Percentiles rank a stretch among this genome's conserved stretches.
These are phyloP conservation scores for Yarrowia sp. DNA, from an alignment of 805 yeast species.

Conservation along the genomic window DNA sequence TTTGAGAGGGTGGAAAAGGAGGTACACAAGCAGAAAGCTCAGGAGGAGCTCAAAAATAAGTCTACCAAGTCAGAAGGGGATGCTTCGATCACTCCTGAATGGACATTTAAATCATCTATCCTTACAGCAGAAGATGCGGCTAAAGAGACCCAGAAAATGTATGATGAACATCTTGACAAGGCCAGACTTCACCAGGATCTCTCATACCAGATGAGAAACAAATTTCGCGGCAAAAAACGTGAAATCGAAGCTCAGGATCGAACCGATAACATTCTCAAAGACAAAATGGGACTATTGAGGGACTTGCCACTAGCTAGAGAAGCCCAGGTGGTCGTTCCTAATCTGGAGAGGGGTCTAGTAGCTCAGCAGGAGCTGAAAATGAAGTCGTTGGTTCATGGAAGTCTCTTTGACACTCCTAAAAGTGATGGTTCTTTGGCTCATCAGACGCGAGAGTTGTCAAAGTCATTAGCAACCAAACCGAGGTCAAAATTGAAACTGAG, in stretches of 20 bases:
- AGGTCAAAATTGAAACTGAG: slow-evolving; percentile 3
- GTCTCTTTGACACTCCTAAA: not conserved
- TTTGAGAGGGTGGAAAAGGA: slow-evolving; percentile 10
- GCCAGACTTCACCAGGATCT: slow-evolving; percentile 17
- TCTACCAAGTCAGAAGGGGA: not conserved
- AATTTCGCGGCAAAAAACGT: slow-evolving; percentile 8
- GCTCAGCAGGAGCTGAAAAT: slow-evolving; percentile 4
- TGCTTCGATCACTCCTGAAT: not conserved
- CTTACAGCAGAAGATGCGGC: slow-evolving; percentile 17
- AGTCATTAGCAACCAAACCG: not conserved
- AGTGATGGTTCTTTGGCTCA: not conserved
- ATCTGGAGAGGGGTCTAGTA: not conserved
- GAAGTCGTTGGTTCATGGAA: not conserved
- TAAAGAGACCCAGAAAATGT: slow-evolving; percentile 4
- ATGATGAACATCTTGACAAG: slow-evolving; percentile 19
- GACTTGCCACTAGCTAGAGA: slow-evolving; percentile 4
- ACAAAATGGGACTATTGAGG: slow-evolving; percentile 21
- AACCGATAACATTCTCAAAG: slow-evolving; percentile 5
- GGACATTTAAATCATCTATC: slow-evolving; percentile 16
- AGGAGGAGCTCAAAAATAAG: not conserved
- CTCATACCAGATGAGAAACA: slow-evolving; percentile 14
- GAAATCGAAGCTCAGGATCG: slow-evolving; percentile 4
- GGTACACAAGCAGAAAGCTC: not conserved
- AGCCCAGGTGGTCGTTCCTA: slow-evolving; percentile 9
- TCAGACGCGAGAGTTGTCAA: slow-evolving; percentile 7